These are phyloP conservation scores for Trichosanthes cucumerina DNA, from an alignment of 306 rosid species.

Conservation along the genomic window DNA sequence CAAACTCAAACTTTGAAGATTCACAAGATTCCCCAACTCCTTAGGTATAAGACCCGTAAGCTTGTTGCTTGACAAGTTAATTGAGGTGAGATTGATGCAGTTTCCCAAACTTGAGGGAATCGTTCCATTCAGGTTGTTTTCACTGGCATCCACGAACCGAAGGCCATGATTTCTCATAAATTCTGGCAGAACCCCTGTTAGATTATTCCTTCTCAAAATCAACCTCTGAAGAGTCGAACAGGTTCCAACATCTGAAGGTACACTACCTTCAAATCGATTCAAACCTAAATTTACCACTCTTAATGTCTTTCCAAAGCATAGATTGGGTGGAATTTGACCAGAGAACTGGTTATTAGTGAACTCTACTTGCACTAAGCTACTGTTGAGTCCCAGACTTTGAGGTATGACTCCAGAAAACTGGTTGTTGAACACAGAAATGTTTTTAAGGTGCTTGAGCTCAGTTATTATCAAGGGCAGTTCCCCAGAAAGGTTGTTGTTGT, in stretches of 20 bases:
- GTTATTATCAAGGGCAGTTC: constrained; percentile 60
- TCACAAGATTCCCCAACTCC: constrained; percentile 49
- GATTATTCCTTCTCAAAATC: constrained; percentile 35
- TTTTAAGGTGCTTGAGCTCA: constrained; percentile 50
- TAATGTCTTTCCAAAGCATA: constrained; percentile 55
- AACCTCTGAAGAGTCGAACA: constrained; percentile 59
- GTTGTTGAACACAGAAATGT: constrained; percentile 54
- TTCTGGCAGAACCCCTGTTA: constrained; percentile 55
- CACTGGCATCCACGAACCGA: constrained; percentile 33
- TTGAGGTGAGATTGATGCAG: constrained; percentile 35
- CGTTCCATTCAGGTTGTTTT: constrained; percentile 39
- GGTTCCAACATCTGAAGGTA: constrained; percentile 54
- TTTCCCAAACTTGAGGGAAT: constrained; percentile 62
- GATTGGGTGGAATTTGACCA: constrained; percentile 60
- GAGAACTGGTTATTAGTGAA: constrained; percentile 49
- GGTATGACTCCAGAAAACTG: constrained; percentile 69
- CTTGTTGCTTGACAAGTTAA: constrained; percentile 42
- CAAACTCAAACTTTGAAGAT: constrained; percentile 40
- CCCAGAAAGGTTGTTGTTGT: constrained; percentile 59
- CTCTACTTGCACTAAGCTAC: constrained; percentile 50
- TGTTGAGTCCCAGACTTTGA: constrained; percentile 54
- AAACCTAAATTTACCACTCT: constrained; percentile 32
- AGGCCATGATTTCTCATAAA: constrained; percentile 31
- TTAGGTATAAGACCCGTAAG: constrained; percentile 42
- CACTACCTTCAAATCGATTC: constrained; percentile 54